Evolutionary conservation across 306 rosid genomes (phyloP).

Genomic region (Inga leiocalycina): DNA sequence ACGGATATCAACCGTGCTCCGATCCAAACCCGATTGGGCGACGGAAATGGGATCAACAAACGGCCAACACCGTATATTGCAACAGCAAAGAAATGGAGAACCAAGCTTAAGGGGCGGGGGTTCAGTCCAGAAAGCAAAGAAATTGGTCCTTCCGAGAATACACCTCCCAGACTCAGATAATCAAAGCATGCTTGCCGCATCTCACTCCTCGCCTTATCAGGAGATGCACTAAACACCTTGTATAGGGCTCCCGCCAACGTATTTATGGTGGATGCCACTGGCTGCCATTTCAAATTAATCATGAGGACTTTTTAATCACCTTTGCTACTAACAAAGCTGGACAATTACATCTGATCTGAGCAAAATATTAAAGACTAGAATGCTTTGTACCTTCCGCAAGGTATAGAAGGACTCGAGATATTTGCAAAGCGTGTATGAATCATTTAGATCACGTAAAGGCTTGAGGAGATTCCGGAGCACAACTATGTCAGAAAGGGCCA

Average conservation of each 20-base stretch:
- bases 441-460: constrained; percentile 74
- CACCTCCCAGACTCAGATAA: constrained; percentile 89
- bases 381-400: constrained; percentile 66
- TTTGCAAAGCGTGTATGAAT: constrained; percentile 76
- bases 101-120: constrained; percentile 91
- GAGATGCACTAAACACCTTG: constrained; percentile 90
- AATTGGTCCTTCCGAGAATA: constrained; percentile 79
- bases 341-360: background rate
- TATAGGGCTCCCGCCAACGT: constrained; percentile 97
- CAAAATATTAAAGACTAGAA: background rate
- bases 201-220: constrained; percentile 91
- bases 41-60: constrained; percentile 79
- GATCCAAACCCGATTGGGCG: constrained; percentile 82
- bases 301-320: constrained; percentile 13
- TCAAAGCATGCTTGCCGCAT: constrained; percentile 99
- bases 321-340: background rate
- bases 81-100: constrained; percentile 92
- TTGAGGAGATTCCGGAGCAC: constrained; percentile 86
- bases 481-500: constrained; percentile 86
- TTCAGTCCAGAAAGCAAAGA: constrained; percentile 88
- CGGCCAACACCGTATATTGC: constrained; percentile 91
- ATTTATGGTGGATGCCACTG: constrained; percentile 96
- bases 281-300: constrained; percentile 51
- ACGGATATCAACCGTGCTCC: constrained; percentile 79
- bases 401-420: constrained; percentile 92